Conservation (phyloP, 1,284 basidiomycete genomes). For the Apiotrichum veenhuisii region DNA sequence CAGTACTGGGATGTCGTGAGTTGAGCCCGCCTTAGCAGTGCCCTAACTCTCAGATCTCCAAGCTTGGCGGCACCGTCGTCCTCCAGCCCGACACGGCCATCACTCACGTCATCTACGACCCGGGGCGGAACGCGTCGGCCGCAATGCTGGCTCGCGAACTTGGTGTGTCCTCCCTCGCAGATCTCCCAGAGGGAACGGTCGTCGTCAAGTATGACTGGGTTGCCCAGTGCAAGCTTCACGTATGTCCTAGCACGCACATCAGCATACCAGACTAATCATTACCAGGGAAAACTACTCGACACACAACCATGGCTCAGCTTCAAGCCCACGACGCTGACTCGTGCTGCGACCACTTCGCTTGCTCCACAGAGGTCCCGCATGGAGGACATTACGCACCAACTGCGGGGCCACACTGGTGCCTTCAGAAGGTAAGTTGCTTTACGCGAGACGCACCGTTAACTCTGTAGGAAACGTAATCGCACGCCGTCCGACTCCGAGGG, state of each 20-base stretch:
- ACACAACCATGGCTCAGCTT: constrained; percentile 30
- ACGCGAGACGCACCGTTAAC: not conserved
- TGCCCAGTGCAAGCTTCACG: constrained; percentile 29
- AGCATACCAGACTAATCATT: not conserved
- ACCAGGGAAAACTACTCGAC: constrained; percentile 25
- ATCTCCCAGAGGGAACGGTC: constrained; percentile 36
- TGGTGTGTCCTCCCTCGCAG: constrained; percentile 30
- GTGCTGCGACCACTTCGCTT: not conserved
- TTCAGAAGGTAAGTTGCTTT: constrained; percentile 22
- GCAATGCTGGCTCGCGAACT: constrained; percentile 23
- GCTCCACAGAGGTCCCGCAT: constrained; percentile 11
- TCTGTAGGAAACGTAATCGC: constrained; percentile 23
- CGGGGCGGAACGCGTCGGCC: constrained; percentile 20
- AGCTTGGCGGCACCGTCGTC: constrained; percentile 33
- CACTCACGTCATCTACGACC: constrained; percentile 43
- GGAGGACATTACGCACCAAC: constrained; percentile 28
- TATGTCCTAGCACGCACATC: constrained; percentile 10
- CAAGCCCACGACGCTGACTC: constrained; percentile 24
- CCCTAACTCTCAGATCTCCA: constrained; percentile 26
- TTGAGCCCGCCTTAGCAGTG: not conserved
- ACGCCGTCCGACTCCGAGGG: constrained; percentile 31
- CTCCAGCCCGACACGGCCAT: constrained; percentile 40
- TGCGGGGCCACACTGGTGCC: constrained; percentile 19
- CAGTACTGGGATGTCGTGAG: constrained; percentile 34
- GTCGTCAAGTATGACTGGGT: constrained; percentile 44